These are phyloP conservation scores for Didymella glomerata DNA, from an alignment of 2,329 filamentous ascomycete genomes.

Conservation along the genomic window DNA sequence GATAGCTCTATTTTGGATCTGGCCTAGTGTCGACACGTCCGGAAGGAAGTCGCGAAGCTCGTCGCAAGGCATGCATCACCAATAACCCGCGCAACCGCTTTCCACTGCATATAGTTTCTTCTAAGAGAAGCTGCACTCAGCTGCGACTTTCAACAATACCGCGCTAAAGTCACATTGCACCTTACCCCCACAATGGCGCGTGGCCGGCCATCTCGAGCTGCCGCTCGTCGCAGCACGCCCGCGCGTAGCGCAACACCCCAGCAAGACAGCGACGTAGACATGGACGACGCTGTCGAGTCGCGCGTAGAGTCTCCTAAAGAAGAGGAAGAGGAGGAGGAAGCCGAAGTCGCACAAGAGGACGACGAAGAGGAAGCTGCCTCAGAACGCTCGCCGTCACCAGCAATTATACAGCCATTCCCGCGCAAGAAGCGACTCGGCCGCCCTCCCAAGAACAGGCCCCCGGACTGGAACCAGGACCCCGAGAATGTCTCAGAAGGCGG, in stretches of 20 bases:
- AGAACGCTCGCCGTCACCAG: slow-evolving; percentile 56
- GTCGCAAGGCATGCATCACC: slow-evolving; percentile 14
- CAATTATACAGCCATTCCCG: slow-evolving; percentile 66
- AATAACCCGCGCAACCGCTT: slow-evolving; percentile 1
- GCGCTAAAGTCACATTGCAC: slow-evolving; percentile 1
- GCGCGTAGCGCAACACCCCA: slow-evolving; percentile 48
- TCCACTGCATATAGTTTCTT: not conserved
- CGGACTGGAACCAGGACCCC: slow-evolving; percentile 71
- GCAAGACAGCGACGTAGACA: slow-evolving; percentile 48
- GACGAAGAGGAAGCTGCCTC: slow-evolving; percentile 55
- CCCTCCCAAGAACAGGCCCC: slow-evolving; percentile 83
- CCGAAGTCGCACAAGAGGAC: slow-evolving; percentile 55
- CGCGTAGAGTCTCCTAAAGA: slow-evolving; percentile 53
- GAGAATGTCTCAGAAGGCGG: slow-evolving; percentile 59
- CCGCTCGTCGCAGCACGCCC: slow-evolving; percentile 51
- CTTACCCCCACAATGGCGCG: slow-evolving; percentile 42
- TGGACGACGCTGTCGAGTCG: slow-evolving; percentile 44
- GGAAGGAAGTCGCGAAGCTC: slow-evolving; percentile 27
- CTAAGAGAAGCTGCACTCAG: not conserved
- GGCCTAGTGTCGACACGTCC: slow-evolving; percentile 21
- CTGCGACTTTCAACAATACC: not conserved
- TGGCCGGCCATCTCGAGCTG: slow-evolving; percentile 49
- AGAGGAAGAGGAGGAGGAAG: slow-evolving; percentile 60
- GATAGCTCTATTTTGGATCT: not conserved
- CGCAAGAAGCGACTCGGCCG: slow-evolving; percentile 81